These are phyloP conservation scores for Pisolithus albus DNA, from an alignment of 768 basidiomycete species.

Conservation along the genomic window DNA sequence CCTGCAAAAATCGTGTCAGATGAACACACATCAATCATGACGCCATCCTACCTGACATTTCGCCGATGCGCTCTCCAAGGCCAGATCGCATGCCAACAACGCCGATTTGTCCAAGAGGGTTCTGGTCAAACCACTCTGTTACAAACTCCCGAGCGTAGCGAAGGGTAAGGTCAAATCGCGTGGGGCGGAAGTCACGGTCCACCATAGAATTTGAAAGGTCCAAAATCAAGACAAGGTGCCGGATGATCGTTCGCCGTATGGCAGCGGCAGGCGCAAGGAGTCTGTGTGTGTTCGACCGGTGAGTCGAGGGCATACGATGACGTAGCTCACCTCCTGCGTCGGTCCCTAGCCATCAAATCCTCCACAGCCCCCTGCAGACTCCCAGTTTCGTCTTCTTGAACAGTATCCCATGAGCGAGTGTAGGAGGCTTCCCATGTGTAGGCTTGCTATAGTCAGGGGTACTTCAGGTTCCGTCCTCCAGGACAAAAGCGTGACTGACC, in stretches of 20 bases:
- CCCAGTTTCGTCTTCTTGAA: conserved; percentile 92
- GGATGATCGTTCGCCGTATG: conserved; percentile 91
- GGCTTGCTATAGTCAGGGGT: conserved; percentile 46
- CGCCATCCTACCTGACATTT: conserved; percentile 74
- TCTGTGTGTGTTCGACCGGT: conserved; percentile 31
- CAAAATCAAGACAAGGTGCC: conserved; percentile 87
- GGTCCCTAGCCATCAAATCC: conserved; percentile 77
- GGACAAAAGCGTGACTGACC: conserved; percentile 10
- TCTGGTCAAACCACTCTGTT: conserved; percentile 98
- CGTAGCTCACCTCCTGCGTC: conserved; percentile 65
- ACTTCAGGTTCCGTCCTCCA: not conserved
- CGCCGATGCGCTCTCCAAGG: conserved; percentile 81
- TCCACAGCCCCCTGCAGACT: conserved; percentile 87
- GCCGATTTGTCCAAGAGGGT: conserved; percentile 95
- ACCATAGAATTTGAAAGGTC: conserved; percentile 90
- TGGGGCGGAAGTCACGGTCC: conserved; percentile 94
- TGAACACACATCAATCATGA: not conserved
- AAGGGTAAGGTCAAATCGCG: conserved; percentile 84
- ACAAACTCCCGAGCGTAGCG: conserved; percentile 91
- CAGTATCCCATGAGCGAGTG: conserved; percentile 92
- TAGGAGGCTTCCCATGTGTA: conserved; percentile 98
- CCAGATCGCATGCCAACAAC: conserved; percentile 90
- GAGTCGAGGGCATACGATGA: conserved; percentile 1
- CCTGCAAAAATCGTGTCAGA: conserved; percentile 40
- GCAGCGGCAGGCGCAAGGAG: conserved; percentile 78